Percentiles rank a stretch among this genome's conserved stretches.
phyloP scores from a whole-genome alignment of 352 stramenopile genomes.

The Aphanomyces astaci region DNA sequence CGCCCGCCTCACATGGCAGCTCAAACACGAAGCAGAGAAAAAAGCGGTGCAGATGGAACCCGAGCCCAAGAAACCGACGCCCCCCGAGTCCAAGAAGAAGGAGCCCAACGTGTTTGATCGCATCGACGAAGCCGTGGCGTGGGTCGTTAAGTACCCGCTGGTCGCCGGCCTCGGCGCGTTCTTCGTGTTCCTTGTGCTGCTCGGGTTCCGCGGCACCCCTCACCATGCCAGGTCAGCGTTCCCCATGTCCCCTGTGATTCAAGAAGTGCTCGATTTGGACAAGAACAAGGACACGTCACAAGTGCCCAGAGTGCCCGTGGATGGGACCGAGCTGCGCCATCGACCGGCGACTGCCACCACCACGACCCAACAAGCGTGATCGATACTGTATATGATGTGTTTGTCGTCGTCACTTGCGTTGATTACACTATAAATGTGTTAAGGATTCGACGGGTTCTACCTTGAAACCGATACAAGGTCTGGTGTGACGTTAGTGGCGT shows the following conservation, averaged over 20 bases:
- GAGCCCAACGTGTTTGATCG: slow-evolving; percentile 37
- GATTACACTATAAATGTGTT: no score
- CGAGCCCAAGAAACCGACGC: slow-evolving; percentile 34
- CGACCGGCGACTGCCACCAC: neutral
- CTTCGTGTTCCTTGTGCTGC: slow-evolving; percentile 35
- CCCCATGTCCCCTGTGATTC: slow-evolving; percentile 1
- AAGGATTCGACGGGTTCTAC: no score
- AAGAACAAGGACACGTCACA: neutral
- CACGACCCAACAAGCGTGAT: neutral
- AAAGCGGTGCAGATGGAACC: slow-evolving; percentile 45
- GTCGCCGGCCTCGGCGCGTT: slow-evolving; percentile 41
- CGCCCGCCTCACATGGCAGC: slow-evolving; percentile 57
- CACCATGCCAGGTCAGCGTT: neutral
- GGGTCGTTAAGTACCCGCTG: slow-evolving; percentile 47
- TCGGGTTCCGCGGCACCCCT: neutral
- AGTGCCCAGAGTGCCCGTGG: neutral
- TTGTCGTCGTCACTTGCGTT: no score
- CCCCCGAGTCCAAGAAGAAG: slow-evolving; percentile 37
- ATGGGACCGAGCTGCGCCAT: neutral
- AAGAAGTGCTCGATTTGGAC: slow-evolving; percentile 6
- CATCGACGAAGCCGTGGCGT: slow-evolving; percentile 38
- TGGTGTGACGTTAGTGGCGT: no score
- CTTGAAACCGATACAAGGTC: no score
- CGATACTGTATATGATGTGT: neutral
- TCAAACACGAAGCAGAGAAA: slow-evolving; percentile 63